phyloP scores from a whole-genome alignment of 331 rosid species.

The Cucumis variabilis region DNA sequence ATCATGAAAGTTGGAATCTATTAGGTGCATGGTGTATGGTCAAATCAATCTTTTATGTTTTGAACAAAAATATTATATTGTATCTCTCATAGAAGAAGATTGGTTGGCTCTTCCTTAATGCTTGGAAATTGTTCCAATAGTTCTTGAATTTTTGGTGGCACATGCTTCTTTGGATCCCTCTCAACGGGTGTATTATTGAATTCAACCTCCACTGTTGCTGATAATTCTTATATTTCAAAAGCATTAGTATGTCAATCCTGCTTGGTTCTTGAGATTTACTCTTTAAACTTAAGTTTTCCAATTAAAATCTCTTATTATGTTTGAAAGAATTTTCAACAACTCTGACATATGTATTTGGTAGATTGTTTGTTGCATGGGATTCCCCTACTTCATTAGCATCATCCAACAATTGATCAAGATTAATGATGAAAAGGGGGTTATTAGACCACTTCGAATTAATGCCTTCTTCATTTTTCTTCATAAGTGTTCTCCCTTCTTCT shows the following conservation, averaged over 20 bases:
- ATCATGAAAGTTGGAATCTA: no score
- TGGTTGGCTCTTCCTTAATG: no score
- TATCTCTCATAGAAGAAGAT: no score
- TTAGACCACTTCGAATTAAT: no score
- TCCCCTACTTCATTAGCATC: constrained; percentile 45
- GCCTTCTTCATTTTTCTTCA: no score
- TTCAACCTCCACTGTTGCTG: constrained; percentile 61
- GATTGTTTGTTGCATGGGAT: constrained; percentile 64
- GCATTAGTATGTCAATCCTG: constrained; percentile 68
- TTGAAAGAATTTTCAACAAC: constrained; percentile 59
- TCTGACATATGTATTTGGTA: constrained; percentile 66
- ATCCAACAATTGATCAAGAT: no score
- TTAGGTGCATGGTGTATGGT: no score
- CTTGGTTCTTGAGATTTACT: constrained; percentile 84
- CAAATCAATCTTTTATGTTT: no score
- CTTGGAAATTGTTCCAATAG: no score
- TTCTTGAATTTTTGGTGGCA: not conserved
- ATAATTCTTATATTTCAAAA: constrained; percentile 69
- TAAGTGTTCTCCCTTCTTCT: no score
- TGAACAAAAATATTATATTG: no score
- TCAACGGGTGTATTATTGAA: constrained; percentile 56
- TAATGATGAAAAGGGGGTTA: no score
- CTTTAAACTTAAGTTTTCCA: constrained; percentile 65
- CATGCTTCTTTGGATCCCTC: constrained; percentile 66
- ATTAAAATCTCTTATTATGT: constrained; percentile 50